Conservation (phyloP, 768 basidiomycete species). For the Pleurotus salmoneostramineus region DNA sequence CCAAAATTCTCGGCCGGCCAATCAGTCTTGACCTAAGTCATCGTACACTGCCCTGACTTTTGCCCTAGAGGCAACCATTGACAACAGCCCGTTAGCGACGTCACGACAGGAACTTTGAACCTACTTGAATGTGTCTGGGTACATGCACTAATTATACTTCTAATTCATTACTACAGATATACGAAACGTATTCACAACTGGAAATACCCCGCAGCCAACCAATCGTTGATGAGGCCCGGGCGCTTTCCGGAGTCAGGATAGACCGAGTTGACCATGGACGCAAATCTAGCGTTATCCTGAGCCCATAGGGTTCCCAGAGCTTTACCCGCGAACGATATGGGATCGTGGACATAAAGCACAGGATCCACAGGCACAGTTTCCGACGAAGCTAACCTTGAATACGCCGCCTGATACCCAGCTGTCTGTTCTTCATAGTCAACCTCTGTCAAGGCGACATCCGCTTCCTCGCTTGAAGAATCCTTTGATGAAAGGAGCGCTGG, state of each 20-base stretch:
- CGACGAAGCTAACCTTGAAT: conserved; percentile 85
- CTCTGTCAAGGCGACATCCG: conserved; percentile 57
- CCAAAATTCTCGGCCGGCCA: no score
- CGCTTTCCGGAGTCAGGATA: no score
- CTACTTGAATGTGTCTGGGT: no score
- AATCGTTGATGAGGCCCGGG: no score
- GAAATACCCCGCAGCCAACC: no score
- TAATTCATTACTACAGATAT: no score
- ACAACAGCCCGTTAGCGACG: no score
- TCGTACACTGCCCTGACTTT: no score
- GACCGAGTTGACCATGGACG: conserved; percentile 23
- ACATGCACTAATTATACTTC: no score
- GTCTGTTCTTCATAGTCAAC: conserved; percentile 90
- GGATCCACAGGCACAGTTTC: conserved; percentile 58
- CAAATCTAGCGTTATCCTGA: conserved; percentile 30
- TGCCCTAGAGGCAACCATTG: no score
- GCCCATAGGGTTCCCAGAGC: conserved; percentile 35
- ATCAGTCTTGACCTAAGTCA: no score
- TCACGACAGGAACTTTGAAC: no score
- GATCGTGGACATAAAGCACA: conserved; percentile 54
- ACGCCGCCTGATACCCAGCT: conserved; percentile 91
- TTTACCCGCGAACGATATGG: conserved; percentile 49
- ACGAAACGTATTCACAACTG: conserved; percentile 11
- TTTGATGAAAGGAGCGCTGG: conserved; percentile 60
- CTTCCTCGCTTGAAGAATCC: conserved; percentile 37